These are phyloP conservation scores for Fusarium illudens DNA, from an alignment of 2,329 filamentous ascomycete genomes.

Conservation along the genomic window DNA sequence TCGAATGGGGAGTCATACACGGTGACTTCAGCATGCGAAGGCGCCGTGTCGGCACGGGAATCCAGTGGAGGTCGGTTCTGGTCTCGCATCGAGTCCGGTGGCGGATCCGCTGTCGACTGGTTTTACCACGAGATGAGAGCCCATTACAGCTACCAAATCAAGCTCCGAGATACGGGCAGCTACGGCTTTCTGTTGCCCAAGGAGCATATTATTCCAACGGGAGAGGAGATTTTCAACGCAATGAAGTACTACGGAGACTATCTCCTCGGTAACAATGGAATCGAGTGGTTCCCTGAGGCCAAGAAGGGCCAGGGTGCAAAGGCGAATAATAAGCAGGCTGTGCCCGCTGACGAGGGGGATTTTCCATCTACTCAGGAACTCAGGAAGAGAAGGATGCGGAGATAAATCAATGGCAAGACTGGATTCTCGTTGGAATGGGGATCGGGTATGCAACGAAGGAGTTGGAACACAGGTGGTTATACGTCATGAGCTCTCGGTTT, in stretches of 20 bases:
- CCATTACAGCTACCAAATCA: conserved; percentile 90
- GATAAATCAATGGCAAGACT: conserved; percentile 25
- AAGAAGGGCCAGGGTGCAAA: conserved; percentile 35
- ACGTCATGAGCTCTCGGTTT: conserved; percentile 24
- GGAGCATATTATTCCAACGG: conserved; percentile 87
- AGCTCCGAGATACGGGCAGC: conserved; percentile 89
- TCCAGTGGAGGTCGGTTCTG: conserved; percentile 30
- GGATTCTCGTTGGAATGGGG: background rate
- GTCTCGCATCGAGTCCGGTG: conserved; percentile 73
- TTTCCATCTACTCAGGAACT: conserved; percentile 41
- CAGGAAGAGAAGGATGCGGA: conserved; percentile 41
- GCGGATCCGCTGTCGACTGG: conserved; percentile 91
- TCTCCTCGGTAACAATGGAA: conserved; percentile 74
- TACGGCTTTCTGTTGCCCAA: conserved; percentile 92
- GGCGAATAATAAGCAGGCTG: conserved; percentile 1
- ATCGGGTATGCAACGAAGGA: conserved; percentile 11
- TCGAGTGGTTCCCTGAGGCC: conserved; percentile 55
- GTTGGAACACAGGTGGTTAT: conserved; percentile 19
- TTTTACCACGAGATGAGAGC: conserved; percentile 90
- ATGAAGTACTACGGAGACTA: conserved; percentile 87
- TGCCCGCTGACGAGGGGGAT: conserved; percentile 20
- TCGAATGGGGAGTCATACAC: conserved; percentile 78
- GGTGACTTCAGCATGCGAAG: conserved; percentile 87
- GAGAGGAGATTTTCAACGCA: conserved; percentile 85
- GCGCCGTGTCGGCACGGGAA: conserved; percentile 61